Percentiles rank a stretch among this genome's conserved stretches.
These are phyloP conservation scores for Geopyxis carbonaria DNA, from an alignment of 495 filamentous ascomycete genomes.

Conservation along the genomic window DNA sequence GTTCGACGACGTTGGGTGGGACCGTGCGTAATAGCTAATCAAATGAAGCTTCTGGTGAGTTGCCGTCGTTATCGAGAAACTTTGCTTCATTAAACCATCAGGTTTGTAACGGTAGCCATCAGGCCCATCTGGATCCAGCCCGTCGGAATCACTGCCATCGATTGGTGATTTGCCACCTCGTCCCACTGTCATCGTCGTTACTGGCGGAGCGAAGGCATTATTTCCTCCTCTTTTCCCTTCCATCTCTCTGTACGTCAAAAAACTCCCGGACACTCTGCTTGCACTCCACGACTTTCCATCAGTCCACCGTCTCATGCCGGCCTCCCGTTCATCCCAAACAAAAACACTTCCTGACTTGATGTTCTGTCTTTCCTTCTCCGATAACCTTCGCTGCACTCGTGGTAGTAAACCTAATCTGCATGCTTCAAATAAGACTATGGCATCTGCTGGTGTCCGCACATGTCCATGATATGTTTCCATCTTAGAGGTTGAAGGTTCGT, in stretches of 20 bases:
- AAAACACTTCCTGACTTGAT: slow-evolving; percentile 95
- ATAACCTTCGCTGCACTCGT: slow-evolving; percentile 78
- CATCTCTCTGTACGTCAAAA: slow-evolving; percentile 95
- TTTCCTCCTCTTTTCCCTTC: slow-evolving; percentile 77
- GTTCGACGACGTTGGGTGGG: slow-evolving; percentile 45
- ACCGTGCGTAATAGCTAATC: slow-evolving; percentile 88
- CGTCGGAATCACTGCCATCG: slow-evolving; percentile 62
- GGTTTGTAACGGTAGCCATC: slow-evolving; percentile 96
- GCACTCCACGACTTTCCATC: slow-evolving; percentile 99
- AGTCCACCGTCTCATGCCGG: slow-evolving; percentile 95
- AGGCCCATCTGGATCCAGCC: slow-evolving; percentile 66
- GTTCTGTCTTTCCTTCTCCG: slow-evolving; percentile 88
- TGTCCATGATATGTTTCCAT: slow-evolving; percentile 97
- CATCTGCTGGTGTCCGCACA: slow-evolving; percentile 81
- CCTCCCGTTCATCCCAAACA: slow-evolving; percentile 97
- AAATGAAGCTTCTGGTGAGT: slow-evolving; percentile 81
- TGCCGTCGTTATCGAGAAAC: slow-evolving; percentile 93
- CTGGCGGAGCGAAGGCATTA: slow-evolving; percentile 38
- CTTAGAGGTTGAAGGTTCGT: background rate
- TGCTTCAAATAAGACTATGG: slow-evolving; percentile 93
- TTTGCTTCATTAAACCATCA: slow-evolving; percentile 96
- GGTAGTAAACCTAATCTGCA: slow-evolving; percentile 80
- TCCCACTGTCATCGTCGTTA: slow-evolving; percentile 30
- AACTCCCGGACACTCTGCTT: slow-evolving; percentile 91
- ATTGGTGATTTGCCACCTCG: slow-evolving; percentile 65